Evolutionary conservation across 148 eudicot species (phyloP).

Genomic region (Silene conica): DNA sequence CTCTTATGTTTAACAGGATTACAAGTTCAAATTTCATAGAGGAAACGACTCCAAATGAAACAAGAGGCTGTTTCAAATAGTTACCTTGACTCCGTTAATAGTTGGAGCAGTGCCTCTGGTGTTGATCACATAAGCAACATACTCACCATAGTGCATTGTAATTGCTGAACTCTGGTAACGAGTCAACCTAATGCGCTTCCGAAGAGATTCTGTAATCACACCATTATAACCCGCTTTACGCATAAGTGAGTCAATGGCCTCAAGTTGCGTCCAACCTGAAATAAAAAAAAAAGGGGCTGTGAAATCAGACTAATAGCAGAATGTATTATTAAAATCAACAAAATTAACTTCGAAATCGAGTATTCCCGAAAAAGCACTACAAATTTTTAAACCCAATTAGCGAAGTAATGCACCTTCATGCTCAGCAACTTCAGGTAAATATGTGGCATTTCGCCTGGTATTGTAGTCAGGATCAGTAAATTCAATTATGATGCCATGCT

Average conservation of each 20-base stretch:
- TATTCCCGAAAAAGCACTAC: neutral
- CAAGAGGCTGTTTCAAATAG: conserved; percentile 2
- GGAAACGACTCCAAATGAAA: conserved; percentile 10
- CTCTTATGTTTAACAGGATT: no score
- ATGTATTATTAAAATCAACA: neutral
- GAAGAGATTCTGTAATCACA: conserved; percentile 56
- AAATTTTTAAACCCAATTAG: neutral
- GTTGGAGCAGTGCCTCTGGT: conserved; percentile 56
- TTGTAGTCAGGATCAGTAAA: conserved; percentile 80
- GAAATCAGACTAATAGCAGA: neutral
- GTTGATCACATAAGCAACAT: conserved; percentile 55
- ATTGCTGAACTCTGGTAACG: conserved; percentile 87
- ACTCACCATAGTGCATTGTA: conserved; percentile 71
- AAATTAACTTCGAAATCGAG: neutral
- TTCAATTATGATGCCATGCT: conserved; percentile 93
- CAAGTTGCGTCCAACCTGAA: conserved; percentile 81
- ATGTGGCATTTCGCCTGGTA: conserved; percentile 75
- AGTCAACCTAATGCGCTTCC: conserved; percentile 60
- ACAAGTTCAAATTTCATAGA: neutral
- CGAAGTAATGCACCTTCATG: conserved; percentile 59
- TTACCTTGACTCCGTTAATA: conserved; percentile 54
- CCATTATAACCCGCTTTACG: conserved; percentile 81
- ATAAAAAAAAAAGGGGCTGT: neutral
- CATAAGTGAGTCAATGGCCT: conserved; percentile 80
- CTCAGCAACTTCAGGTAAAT: conserved; percentile 93